Percentiles rank a stretch among this genome's conserved stretches.
Evolutionary conservation across 257 asterid species (phyloP).

Genomic region (Echites panduratus): DNA sequence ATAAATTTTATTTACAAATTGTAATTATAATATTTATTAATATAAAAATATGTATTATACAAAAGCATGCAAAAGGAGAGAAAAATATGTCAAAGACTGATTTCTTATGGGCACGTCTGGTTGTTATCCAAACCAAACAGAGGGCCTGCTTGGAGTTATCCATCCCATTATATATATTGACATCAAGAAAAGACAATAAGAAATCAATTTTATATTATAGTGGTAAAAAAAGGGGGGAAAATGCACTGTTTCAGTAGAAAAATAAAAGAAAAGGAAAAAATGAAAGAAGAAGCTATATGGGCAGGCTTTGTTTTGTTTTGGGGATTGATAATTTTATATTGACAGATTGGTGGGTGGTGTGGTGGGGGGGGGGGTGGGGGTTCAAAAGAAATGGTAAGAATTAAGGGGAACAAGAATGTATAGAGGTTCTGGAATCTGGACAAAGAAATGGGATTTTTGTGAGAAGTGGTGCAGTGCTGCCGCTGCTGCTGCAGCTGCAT

Average conservation of each 20-base stretch:
- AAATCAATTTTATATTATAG: too few relatives aligned
- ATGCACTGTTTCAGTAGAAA: neutral
- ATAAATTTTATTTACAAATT: too few relatives aligned
- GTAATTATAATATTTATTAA: too few relatives aligned
- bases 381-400: neutral
- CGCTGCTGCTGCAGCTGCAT: too few relatives aligned
- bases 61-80: neutral
- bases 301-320: conserved; percentile 24
- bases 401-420: conserved; percentile 12
- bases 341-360: too few relatives aligned
- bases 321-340: conserved; percentile 22
- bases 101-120: conserved; percentile 44
- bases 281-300: conserved; percentile 18
- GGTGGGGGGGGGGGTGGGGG: too few relatives aligned
- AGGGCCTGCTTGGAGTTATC: conserved; percentile 16
- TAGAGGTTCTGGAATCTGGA: conserved; percentile 33
- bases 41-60: too few relatives aligned
- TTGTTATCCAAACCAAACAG: conserved; percentile 16
- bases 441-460: conserved; percentile 42
- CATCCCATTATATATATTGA: neutral
- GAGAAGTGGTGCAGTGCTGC: conserved; percentile 17
- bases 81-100: conserved; percentile 2
- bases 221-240: too few relatives aligned
- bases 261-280: neutral
- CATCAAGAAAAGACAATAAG: neutral